Conservation (phyloP, 495 filamentous ascomycete species). For the Trichodelitschia bisporula region DNA sequence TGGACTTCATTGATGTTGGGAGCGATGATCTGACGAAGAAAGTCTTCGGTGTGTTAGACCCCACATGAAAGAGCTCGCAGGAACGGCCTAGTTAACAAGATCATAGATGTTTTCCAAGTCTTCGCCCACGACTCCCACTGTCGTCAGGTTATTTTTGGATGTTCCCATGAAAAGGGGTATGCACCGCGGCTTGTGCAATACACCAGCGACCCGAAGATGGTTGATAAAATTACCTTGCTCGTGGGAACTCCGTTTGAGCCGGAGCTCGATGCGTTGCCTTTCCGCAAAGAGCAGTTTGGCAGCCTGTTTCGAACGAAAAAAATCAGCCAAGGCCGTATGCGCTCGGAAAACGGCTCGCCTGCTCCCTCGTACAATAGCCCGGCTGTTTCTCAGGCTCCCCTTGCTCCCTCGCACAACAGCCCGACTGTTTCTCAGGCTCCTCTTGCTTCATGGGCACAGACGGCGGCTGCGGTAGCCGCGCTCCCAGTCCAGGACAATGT, state of each 20-base stretch:
- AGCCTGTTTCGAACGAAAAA: slow-evolving; percentile 41
- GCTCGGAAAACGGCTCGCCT: no score
- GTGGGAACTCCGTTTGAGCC: slow-evolving; percentile 49
- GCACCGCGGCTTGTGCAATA: slow-evolving; percentile 42
- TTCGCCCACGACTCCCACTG: slow-evolving; percentile 48
- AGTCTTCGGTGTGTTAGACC: slow-evolving; percentile 32
- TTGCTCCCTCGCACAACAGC: no score
- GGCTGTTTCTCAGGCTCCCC: no score
- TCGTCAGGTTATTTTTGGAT: slow-evolving; percentile 57
- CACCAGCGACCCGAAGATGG: slow-evolving; percentile 24
- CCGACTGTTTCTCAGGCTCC: no score
- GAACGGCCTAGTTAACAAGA: slow-evolving; percentile 1
- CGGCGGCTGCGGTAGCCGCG: no score
- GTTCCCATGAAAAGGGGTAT: slow-evolving; percentile 54
- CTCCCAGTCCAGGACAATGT: no score
- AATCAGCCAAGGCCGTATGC: no score
- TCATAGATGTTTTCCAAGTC: slow-evolving; percentile 41
- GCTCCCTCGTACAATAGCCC: no score
- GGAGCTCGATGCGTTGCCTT: slow-evolving; percentile 31
- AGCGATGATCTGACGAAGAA: slow-evolving; percentile 50
- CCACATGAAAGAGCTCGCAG: slow-evolving; percentile 2
- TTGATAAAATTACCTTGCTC: slow-evolving; percentile 40
- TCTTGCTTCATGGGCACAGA: no score
- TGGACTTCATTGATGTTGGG: slow-evolving; percentile 58
- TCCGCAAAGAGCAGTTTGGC: slow-evolving; percentile 32